Evolutionary conservation across 306 rosid species (phyloP).

Genomic region (Hippophae gyantsensis): DNA sequence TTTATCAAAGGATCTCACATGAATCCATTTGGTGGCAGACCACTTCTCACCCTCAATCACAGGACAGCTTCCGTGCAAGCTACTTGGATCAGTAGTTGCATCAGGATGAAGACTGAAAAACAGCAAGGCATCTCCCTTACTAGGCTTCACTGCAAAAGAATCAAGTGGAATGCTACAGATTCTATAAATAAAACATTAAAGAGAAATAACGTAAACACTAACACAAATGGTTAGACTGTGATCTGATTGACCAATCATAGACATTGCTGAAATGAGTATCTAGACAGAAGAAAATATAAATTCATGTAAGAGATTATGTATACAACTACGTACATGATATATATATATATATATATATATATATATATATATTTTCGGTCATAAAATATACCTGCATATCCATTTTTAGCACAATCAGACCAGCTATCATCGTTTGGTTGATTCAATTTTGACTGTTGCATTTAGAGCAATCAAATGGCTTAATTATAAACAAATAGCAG

Average conservation of each 20-base stretch:
- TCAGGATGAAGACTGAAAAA: conserved; percentile 89
- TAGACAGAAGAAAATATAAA: too few relatives aligned
- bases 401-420: conserved; percentile 73
- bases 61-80: conserved; percentile 93
- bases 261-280: too few relatives aligned
- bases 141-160: conserved; percentile 60
- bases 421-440: conserved; percentile 41
- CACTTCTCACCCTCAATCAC: conserved; percentile 95
- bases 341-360: too few relatives aligned
- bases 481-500: neutral
- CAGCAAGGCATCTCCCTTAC: conserved; percentile 82
- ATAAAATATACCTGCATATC: conserved; percentile 63
- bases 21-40: conserved; percentile 99
- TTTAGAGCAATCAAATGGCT: conserved; percentile 1
- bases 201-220: neutral
- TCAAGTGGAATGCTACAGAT: conserved; percentile 8
- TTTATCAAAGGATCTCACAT: conserved; percentile 55
- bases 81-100: conserved; percentile 41
- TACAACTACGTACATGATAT: too few relatives aligned
- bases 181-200: neutral
- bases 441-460: conserved; percentile 32
- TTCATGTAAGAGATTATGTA: too few relatives aligned
- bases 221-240: neutral
- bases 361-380: too few relatives aligned
- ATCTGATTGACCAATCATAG: too few relatives aligned